A percentile compares a stretch with the other conserved stretches of the same genome.
phyloP scores from a whole-genome alignment of 2,329 filamentous ascomycete species.

The Ophiostoma himal-ulmi region DNA sequence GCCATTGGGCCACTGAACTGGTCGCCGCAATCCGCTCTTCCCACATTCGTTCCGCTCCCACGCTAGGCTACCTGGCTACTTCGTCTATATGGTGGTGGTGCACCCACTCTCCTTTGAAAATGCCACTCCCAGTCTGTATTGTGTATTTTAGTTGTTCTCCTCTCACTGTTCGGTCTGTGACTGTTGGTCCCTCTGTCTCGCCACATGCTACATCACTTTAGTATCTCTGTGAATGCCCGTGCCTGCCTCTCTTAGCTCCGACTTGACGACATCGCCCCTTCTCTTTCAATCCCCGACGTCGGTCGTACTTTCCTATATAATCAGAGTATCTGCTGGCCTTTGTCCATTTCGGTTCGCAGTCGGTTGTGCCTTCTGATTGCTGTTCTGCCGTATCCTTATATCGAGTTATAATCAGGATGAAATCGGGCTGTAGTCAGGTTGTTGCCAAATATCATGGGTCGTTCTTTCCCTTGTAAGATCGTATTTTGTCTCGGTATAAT shows the following conservation, averaged over 20 bases:
- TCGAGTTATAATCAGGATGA: background rate
- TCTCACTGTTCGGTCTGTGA: background rate
- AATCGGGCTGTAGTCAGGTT: background rate
- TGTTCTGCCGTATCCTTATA: background rate
- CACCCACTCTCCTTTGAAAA: background rate
- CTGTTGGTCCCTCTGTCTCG: background rate
- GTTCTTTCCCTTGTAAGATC: constrained; percentile 7
- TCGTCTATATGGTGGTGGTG: background rate
- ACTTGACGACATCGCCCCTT: background rate
- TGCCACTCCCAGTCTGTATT: background rate
- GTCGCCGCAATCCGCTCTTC: constrained; percentile 18
- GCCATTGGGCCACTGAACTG: constrained; percentile 14
- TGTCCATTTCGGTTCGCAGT: background rate
- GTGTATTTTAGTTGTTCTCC: background rate
- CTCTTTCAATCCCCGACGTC: background rate
- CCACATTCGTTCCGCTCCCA: constrained; percentile 8
- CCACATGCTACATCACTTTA: background rate
- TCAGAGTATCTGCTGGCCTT: background rate
- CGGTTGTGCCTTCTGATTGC: background rate
- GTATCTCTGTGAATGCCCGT: background rate
- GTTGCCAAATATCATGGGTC: background rate
- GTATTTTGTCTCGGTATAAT: constrained; percentile 8
- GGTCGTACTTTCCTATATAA: background rate
- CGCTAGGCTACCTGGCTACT: constrained; percentile 3
- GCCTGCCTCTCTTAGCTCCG: background rate